Conservation (phyloP, 345 rosid genomes). For the Eucalyptus caleyi region DNA sequence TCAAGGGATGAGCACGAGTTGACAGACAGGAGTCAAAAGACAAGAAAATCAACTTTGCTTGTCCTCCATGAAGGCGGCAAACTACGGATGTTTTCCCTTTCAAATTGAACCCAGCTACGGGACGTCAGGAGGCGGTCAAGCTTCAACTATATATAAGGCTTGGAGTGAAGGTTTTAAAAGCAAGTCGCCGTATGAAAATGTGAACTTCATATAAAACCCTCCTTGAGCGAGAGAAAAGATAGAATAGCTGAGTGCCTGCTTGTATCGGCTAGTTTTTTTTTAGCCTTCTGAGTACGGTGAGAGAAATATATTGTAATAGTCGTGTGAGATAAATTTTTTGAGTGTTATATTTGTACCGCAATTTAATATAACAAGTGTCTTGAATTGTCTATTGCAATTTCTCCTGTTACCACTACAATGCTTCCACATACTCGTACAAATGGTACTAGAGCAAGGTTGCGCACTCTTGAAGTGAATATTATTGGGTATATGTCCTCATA, state of each 20-base stretch:
- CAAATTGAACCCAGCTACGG: not conserved
- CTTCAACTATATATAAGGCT: not conserved
- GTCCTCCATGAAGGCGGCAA: not conserved
- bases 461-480: not conserved
- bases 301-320: not conserved
- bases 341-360: not conserved
- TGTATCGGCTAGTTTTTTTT: not conserved
- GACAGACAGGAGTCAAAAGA: not conserved
- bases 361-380: not conserved
- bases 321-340: no score
- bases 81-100: not conserved
- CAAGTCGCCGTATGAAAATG: not conserved
- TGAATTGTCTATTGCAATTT: not conserved
- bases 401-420: rapidly evolving
- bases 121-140: not conserved
- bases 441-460: not conserved
- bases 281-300: no score
- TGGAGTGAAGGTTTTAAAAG: not conserved
- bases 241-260: not conserved
- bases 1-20: not conserved
- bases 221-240: not conserved
- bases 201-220: not conserved
- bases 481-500: not conserved
- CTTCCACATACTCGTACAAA: no score
- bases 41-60: not conserved